These are phyloP conservation scores for Tetrapyrgos nigripes DNA, from an alignment of 1,284 basidiomycete species.

Conservation along the genomic window DNA sequence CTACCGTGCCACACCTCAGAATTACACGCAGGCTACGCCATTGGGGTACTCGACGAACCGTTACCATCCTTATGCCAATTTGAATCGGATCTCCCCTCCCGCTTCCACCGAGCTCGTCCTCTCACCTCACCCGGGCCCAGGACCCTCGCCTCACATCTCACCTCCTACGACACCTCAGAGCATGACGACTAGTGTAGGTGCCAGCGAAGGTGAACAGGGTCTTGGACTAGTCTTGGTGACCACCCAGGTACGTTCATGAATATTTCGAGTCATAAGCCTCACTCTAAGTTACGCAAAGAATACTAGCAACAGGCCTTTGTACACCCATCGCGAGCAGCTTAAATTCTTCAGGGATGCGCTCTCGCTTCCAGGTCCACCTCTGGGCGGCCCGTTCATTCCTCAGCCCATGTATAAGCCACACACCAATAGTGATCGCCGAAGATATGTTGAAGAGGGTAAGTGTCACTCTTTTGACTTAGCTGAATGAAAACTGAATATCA, in stretches of 20 bases:
- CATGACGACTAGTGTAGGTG: no score
- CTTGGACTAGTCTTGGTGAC: no score
- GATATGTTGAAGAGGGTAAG: conserved; percentile 66
- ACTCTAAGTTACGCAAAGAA: neutral
- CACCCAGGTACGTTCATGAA: no score
- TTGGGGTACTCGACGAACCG: no score
- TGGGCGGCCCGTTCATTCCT: conserved; percentile 57
- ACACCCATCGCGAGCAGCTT: conserved; percentile 48
- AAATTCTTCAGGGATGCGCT: conserved; percentile 48
- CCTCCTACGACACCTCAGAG: conserved; percentile 4
- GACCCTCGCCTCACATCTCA: conserved; percentile 5
- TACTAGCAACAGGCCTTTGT: conserved; percentile 10
- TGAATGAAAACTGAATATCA: neutral
- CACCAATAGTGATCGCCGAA: conserved; percentile 73
- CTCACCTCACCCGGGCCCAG: conserved; percentile 4
- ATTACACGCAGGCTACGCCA: no score
- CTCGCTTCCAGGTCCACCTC: conserved; percentile 36
- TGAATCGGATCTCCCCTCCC: conserved; percentile 19
- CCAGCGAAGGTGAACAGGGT: no score
- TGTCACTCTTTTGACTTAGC: neutral
- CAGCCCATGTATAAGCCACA: conserved; percentile 75
- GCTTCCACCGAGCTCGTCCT: conserved; percentile 18
- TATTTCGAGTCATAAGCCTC: no score
- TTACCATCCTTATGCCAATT: no score
- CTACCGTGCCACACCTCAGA: no score